Evolutionary conservation across 768 basidiomycete species (phyloP).

Genomic region (Lactarius akahatsu): DNA sequence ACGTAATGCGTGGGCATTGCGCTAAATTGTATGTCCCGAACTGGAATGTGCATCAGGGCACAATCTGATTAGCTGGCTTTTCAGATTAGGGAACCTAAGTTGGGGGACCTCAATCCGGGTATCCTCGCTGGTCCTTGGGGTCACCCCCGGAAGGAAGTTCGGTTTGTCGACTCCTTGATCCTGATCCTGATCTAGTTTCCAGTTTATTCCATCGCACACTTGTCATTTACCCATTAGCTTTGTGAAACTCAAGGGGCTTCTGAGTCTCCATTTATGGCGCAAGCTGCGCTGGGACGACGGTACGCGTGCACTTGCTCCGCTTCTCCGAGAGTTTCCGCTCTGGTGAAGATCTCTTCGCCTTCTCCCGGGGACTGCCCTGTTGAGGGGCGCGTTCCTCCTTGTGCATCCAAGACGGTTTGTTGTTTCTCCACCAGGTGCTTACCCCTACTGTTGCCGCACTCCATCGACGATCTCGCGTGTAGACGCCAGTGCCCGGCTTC

Average conservation of each 20-base stretch:
- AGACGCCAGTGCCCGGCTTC: slow-evolving; percentile 15
- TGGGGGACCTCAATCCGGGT: not conserved
- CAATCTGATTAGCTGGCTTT: not conserved
- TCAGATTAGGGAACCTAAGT: slow-evolving; percentile 1
- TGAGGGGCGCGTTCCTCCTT: not conserved
- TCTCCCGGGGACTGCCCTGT: slow-evolving; percentile 13
- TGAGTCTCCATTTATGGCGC: slow-evolving; percentile 10
- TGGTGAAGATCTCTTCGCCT: slow-evolving; percentile 14
- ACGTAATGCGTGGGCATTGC: slow-evolving; percentile 6
- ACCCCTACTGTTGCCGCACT: slow-evolving; percentile 1
- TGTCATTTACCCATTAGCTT: slow-evolving; percentile 13
- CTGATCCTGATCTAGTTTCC: slow-evolving; percentile 8
- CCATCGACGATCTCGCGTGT: slow-evolving; percentile 17
- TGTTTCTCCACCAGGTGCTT: not conserved
- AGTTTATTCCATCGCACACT: not conserved
- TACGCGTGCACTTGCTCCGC: not conserved
- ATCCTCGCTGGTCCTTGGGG: not conserved
- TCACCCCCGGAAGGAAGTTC: slow-evolving; percentile 9
- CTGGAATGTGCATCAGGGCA: slow-evolving; percentile 4
- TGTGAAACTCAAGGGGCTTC: slow-evolving; percentile 16
- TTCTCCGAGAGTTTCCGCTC: slow-evolving; percentile 17
- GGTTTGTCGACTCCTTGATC: slow-evolving; percentile 8
- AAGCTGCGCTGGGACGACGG: slow-evolving; percentile 10
- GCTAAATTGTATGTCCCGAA: not conserved
- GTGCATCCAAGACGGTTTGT: slow-evolving; percentile 1